These are phyloP conservation scores for Adansonia rubrostipa DNA, from an alignment of 441 rosid species.

Conservation along the genomic window DNA sequence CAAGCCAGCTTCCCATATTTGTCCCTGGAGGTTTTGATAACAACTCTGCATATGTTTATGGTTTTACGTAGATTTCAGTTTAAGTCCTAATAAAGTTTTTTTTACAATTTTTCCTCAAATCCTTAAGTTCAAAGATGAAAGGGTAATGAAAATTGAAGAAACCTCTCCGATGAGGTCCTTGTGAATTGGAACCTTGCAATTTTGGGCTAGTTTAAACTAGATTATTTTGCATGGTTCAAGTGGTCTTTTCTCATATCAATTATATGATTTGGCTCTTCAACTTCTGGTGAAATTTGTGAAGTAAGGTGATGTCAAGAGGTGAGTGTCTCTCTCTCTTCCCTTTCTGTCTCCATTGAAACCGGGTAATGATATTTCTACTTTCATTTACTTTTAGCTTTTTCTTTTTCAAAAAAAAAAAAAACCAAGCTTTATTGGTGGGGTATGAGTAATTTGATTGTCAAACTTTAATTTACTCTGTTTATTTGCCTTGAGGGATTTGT, in stretches of 20 bases:
- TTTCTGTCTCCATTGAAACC: neutral
- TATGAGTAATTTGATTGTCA: neutral
- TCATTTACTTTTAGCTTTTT: neutral
- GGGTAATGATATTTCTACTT: neutral
- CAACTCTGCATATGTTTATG: conserved; percentile 40
- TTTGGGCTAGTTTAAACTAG: neutral
- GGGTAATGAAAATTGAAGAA: conserved; percentile 9
- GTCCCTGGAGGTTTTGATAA: conserved; percentile 44
- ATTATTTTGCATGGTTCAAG: conserved; percentile 23
- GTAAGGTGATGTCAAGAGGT: conserved; percentile 9
- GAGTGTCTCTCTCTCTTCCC: neutral
- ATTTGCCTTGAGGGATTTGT: neutral
- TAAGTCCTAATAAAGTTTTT: conserved; percentile 6
- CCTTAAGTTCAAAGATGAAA: neutral
- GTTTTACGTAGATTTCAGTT: conserved; percentile 43
- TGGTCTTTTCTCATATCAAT: conserved; percentile 2
- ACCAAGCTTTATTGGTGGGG: neutral
- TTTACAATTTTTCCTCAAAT: conserved; percentile 4
- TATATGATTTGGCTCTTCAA: neutral
- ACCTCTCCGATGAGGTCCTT: conserved; percentile 15
- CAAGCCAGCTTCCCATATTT: conserved; percentile 73
- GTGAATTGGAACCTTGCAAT: conserved; percentile 7
- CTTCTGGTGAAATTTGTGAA: neutral
- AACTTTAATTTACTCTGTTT: neutral
- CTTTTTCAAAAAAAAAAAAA: too few relatives aligned